Evolutionary conservation across 371 early-diverging fungal genomes (phyloP).

Genomic region (Nosema muscidifuracis): DNA sequence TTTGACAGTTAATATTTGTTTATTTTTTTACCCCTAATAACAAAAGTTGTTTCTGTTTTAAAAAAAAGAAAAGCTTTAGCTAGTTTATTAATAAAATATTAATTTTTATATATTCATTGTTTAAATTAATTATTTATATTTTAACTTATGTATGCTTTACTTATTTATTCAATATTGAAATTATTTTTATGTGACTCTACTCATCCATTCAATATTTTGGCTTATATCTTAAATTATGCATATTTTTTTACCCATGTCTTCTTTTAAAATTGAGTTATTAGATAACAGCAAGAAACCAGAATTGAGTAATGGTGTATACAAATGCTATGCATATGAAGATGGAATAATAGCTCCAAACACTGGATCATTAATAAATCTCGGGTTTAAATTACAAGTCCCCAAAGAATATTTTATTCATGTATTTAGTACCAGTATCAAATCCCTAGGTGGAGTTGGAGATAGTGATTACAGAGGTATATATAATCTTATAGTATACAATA

Average conservation of each 20-base stretch:
- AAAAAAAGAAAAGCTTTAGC: no score
- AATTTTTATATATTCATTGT: no score
- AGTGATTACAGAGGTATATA: slow-evolving; percentile 61
- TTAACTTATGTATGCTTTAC: no score
- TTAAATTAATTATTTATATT: no score
- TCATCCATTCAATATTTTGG: background rate
- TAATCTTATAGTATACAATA: slow-evolving; percentile 47
- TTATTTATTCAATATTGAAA: no score
- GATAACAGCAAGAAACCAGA: background rate
- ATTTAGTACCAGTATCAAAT: slow-evolving; percentile 11
- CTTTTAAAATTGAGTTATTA: slow-evolving; percentile 5
- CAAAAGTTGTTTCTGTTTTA: no score
- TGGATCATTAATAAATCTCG: slow-evolving; percentile 16
- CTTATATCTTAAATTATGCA: background rate
- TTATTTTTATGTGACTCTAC: background rate
- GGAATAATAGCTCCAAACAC: slow-evolving; percentile 8
- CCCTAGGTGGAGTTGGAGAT: slow-evolving; percentile 60
- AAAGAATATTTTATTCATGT: slow-evolving; percentile 33
- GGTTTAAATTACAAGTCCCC: slow-evolving; percentile 42
- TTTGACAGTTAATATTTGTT: no score
- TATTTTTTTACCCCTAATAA: no score
- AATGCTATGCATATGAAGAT: slow-evolving; percentile 36
- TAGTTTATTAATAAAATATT: no score
- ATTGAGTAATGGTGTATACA: slow-evolving; percentile 24
- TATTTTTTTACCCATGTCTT: background rate